Base-by-base conservation (phyloP, 2,329 filamentous ascomycete species). In the Myriosclerotinia scirpicola region DNA sequence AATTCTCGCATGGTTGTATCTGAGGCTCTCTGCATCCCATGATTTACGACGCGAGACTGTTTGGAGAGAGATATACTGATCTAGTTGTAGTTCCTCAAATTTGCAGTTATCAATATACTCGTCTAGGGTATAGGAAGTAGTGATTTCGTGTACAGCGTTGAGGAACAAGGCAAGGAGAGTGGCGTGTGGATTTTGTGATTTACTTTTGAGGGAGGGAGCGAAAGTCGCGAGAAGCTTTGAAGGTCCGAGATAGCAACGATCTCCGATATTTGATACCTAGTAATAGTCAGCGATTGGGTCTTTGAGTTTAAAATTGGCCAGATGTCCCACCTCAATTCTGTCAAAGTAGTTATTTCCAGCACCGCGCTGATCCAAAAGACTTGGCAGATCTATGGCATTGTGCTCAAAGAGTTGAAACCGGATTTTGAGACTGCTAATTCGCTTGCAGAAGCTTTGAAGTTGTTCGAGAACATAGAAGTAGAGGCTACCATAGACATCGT, bases 121-220 rank as follows among this genome's bases (percentile, higher is more conserved):
- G n/a, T n/a, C n/a, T n/a, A n/a, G n/a, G n/a, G n/a, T n/a, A n/a
- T n/a, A n/a, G n/a, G n/a, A n/a, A n/a, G n/a, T n/a, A n/a, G n/a
- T n/a, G n/a, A n/a, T n/a, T 34, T 68, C 64, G 0, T 67, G 26
- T 36, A 58, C 50, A 26, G 53, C 64, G 9, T 68, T 68, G 15
- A 68, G 50, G n/a, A 67, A 64, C 14, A 67, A 54, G 15, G 46
- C 66, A 54, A 68, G 42, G 59, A 68, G 58, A 5, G 67, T 67
- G 3, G 64, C 64, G 22, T 68, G 53, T 36, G 67, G 59, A 38
- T 67, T 68, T 12, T 44, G 30, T 15, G 53, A 54, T 26, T 56
- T 56, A n/a, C 20, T 11, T 38, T 68, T 34, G 15, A 68, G 54
- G 4, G 44, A 54, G 11, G 65, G 67, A 34, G 46, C 50, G 22